Conservation (phyloP, 768 basidiomycete genomes). For the Russula virescens region DNA sequence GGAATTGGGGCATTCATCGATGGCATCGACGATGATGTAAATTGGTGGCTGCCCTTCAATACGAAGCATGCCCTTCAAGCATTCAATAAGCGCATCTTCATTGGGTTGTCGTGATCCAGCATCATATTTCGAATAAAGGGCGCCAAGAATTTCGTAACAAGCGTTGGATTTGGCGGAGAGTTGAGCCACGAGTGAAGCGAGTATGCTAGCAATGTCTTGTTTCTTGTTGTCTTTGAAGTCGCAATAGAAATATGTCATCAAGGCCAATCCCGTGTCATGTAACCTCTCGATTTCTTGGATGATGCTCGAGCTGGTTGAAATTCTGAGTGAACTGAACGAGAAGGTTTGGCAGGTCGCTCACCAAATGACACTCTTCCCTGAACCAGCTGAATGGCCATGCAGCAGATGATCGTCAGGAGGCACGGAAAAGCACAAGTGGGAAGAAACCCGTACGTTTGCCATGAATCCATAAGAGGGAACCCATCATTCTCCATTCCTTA, state of each 20-base stretch:
- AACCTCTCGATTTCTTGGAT: background rate
- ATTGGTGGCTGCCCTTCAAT: background rate
- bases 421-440: background rate
- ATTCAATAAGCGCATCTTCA: background rate
- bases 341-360: background rate
- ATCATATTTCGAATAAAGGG: background rate
- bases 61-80: background rate
- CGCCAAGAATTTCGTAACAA: background rate
- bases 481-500: background rate
- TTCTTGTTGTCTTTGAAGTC: background rate
- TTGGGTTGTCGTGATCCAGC: background rate
- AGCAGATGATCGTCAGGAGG: background rate
- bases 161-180: background rate
- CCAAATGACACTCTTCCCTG: background rate
- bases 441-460: background rate
- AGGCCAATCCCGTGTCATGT: background rate
- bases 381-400: background rate
- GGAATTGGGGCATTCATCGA: background rate
- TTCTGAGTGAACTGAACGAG: too few species aligned
- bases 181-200: background rate
- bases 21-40: background rate
- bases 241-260: background rate
- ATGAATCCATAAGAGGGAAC: background rate
- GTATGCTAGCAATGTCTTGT: background rate
- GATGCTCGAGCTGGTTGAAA: background rate